A percentile compares a stretch with the other conserved stretches of the same genome.
phyloP scores from a whole-genome alignment of 108 stramenopile genomes.

The Pseudonitzschia multiseries region DNA sequence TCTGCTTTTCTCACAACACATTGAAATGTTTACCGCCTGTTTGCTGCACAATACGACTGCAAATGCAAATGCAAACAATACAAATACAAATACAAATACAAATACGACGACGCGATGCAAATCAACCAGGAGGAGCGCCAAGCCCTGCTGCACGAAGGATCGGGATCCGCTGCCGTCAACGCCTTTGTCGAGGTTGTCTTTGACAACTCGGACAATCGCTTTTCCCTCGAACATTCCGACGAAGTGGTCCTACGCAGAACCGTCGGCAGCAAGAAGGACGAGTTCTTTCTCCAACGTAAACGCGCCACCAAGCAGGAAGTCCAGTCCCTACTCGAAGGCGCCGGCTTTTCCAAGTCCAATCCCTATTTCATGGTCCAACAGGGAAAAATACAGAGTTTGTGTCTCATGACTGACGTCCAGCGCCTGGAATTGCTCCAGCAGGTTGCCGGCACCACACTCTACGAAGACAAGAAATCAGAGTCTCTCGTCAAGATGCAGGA shows the following conservation, averaged over 20 bases:
- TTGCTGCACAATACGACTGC: too few relatives aligned
- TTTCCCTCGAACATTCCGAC: constrained; percentile 88
- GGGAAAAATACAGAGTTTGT: constrained; percentile 96
- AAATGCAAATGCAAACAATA: not conserved
- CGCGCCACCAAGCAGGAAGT: constrained; percentile 93
- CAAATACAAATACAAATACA: not conserved
- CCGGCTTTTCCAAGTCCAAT: constrained; percentile 97
- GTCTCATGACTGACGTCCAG: constrained; percentile 94
- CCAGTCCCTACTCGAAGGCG: constrained; percentile 90
- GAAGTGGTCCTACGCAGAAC: constrained; percentile 97
- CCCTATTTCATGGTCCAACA: constrained; percentile 99
- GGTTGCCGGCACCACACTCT: constrained; percentile 96
- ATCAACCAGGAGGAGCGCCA: constrained; percentile 80
- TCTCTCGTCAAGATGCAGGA: constrained; percentile 91
- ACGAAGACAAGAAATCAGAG: constrained; percentile 97
- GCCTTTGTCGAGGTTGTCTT: constrained; percentile 99
- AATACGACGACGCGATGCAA: not conserved
- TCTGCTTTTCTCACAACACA: too few relatives aligned
- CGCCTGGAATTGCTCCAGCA: constrained; percentile 89
- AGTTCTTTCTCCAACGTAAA: constrained; percentile 98
- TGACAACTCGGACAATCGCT: constrained; percentile 95
- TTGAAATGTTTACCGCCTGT: too few relatives aligned
- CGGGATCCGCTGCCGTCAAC: constrained; percentile 84
- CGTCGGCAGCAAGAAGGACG: constrained; percentile 98
- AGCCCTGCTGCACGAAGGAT: constrained; percentile 90